phyloP scores from a whole-genome alignment of 306 rosid genomes.

The Senna siamea region DNA sequence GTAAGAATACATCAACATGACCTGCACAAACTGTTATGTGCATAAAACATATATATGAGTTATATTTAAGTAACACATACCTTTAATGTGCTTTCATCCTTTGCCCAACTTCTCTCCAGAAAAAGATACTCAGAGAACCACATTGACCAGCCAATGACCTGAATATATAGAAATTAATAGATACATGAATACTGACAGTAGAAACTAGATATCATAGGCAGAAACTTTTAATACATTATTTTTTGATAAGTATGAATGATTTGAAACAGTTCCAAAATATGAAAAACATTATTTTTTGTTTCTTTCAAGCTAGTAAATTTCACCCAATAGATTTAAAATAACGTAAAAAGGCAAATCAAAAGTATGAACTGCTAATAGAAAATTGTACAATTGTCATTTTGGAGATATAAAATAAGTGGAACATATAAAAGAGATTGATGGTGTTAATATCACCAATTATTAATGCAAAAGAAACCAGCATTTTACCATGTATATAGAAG shows the following conservation, averaged over 20 bases:
- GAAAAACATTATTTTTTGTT: conserved; percentile 8
- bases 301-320: conserved; percentile 34
- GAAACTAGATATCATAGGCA: conserved; percentile 1
- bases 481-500: conserved; percentile 5
- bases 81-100: conserved; percentile 89
- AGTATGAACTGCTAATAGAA: background rate
- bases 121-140: conserved; percentile 96
- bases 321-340: conserved; percentile 3
- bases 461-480: background rate
- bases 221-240: conserved; percentile 5
- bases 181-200: conserved; percentile 29
- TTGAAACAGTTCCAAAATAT: conserved; percentile 22
- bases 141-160: conserved; percentile 99
- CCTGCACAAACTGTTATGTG: conserved; percentile 1
- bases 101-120: conserved; percentile 94
- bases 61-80: conserved; percentile 44
- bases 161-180: conserved; percentile 34
- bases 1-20: conserved; percentile 20
- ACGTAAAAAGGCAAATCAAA: conserved; percentile 7
- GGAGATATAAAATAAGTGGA: conserved; percentile 23
- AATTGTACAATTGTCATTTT: conserved; percentile 1
- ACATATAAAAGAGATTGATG: conserved; percentile 23
- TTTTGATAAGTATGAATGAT: conserved; percentile 1
- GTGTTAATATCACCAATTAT: conserved; percentile 7
- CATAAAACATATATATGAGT: conserved; percentile 1